Base-by-base conservation (phyloP, 768 basidiomycete species). In the Saitozyma sp. region DNA sequence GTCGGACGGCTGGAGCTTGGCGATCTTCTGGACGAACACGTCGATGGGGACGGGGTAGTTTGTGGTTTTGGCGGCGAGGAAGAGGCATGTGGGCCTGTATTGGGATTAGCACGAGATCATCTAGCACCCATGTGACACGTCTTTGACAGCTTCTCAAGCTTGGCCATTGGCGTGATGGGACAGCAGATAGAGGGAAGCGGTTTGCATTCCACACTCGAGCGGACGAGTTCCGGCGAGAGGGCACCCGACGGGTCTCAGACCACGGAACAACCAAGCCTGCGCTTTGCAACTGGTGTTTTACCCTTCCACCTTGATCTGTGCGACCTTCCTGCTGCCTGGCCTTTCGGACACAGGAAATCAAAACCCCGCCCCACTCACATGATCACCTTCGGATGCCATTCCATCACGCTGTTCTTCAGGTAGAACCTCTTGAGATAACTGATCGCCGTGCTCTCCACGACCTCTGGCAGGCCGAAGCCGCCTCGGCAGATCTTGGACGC, bases 301-400 rank as follows among this genome's bases (percentile, higher is more conserved):
- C 5, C 29, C 29, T 29, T n/a, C n/a, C 29, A 5, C 29, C 5
- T 29, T 29, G 29, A 29, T 29, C 29, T 29, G 2, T 29, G 29
- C 29, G 29, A 29, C 29, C 29, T 29, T 2, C 29, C 29, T 29
- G 13, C 14, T 48, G 14, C 46, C 46, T 17, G 17, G 14, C 16
- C 55, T 41, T 38, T 43, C 10, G 37, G 13, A 45, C 29, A 3
- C 14, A n/a, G 51, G 45, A n/a, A 29, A 29, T 29, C 29, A 29
- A 2, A 29, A 29, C 29, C 29, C 29, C 29, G 11, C 29, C 29
- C 29, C 9, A 79, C 88, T 54, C 73, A 96, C 96, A 99, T 99
- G 73, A 99, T 91, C 74, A 91, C 93, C 81, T 94, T 95, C 0
- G 96, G 96, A 81, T 98, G 96, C 88, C 92, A 97, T 77, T 98